Base-by-base conservation (phyloP, 2,329 filamentous ascomycete species). In the Sarocladium brachiariae region DNA sequence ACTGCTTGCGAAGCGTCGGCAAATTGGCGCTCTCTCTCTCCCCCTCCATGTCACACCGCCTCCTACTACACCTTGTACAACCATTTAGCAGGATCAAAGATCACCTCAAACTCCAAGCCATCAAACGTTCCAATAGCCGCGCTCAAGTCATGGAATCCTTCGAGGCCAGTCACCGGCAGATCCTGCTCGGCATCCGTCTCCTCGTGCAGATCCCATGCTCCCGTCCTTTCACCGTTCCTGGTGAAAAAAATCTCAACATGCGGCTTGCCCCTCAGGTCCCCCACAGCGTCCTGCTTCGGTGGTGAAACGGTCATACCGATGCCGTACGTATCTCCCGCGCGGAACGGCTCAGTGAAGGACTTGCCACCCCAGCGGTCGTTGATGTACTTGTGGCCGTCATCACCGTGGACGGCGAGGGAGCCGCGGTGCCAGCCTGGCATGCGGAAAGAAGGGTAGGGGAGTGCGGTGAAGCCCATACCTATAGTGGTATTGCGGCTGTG, bases 361-460 rank as follows among this genome's bases (percentile, higher is more conserved):
- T 79, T 78, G 16, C 88, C 88, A 19, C 88, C 87, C 72, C 78
- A 86, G 7, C 75, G 74, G 63, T 92, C 85, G 61, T 90, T 89
- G 59, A 89, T 75, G 63, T 86, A 93, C 63, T 78, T 78, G 58
- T 84, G 77, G 0, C 88, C 88, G 64, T 92, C 88, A 63, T 92
- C 88, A 43, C 84, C 83, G 63, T 92, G 88, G n/a, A 92, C 80
- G 1, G 75, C 88, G 13, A 91, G 61, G 55, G 81, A 85, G 16
- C 79, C 87, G 30, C 87, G 77, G 62, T 93, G 85, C 88, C 87
- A 92, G 2, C 88, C 88, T 0, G 88, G 88, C 53, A 91, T 76
- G 7, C 88, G 78, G 70, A 89, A 92, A 0, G 77, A 74, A 6
- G 88, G 88, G 61, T 90, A 92, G 7, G 88, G 88, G 45, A 85